Base-by-base conservation (phyloP, 176 grass and related monocot species). In the Poa pratensis region DNA sequence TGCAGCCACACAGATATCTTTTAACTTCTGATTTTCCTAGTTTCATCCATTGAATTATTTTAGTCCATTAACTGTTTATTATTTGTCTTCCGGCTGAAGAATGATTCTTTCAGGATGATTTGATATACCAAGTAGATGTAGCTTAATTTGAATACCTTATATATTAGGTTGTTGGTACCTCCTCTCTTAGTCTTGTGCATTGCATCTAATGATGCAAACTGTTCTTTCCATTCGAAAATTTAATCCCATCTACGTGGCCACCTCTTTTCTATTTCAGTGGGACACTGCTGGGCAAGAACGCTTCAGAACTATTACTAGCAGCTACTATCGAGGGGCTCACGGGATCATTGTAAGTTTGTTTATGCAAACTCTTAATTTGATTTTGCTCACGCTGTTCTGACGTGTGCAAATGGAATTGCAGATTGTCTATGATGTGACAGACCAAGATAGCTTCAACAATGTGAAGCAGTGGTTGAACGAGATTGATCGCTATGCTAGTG, bases 381-480 rank as follows among this genome's bases (percentile, higher is more conserved):
- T 24, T 59, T 43, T 75, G 1, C 39, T 14, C n/a, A 72, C 34
- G 61, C 35, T 39, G 23, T 78, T 34, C 13, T 74, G 61, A 73
- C 58, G 20, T 69, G 68, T 48, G 51, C 45, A 80, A 67, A 80
- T 67, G 61, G 61, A 13, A 34, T 22, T 87, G 54, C 74, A 94
- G 94, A 88, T 97, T 86, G 94, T 97, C 49, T 97, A 97, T 91
- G 94, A 97, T 48, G 94, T 94, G 84, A 97, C 94, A 59, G 94
- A 97, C 73, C 90, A 94, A 62, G 94, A 97, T 79, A 97, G 94
- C 83, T 97, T 97, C 72, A 94, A 97, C 76, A 97, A 97, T 79
- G 94, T 97, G 58, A 97, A 97, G 74, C 90, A 92, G 57, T 97
- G 94, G 94, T 82, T 97, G 60, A 97, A 92, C 22, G 94, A 97